Conservation (phyloP, 225 moss, liverwort and hornwort species). For the Sphagnum contortum region DNA sequence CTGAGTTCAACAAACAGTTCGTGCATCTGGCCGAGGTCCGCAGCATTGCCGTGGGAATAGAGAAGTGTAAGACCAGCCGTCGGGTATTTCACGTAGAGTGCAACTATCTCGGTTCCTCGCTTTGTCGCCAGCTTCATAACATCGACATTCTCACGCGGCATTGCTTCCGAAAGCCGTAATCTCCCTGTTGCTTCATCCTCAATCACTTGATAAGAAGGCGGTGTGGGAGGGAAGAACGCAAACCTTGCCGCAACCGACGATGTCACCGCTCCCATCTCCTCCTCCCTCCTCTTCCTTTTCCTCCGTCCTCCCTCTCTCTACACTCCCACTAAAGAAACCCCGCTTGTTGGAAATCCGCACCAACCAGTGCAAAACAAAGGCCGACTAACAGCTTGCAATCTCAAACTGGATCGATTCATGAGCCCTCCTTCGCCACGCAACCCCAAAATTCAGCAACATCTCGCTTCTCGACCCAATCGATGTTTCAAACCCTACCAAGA, state of each 20-base stretch:
- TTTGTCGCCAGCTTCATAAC: constrained; percentile 63
- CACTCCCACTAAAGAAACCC: too few species aligned
- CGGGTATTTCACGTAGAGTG: constrained; percentile 68
- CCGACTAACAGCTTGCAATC: too few species aligned
- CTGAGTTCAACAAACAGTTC: constrained; percentile 99
- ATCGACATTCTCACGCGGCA: constrained; percentile 74
- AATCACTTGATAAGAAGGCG: constrained; percentile 74
- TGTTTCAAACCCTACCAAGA: too few species aligned
- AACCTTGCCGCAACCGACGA: constrained; percentile 98
- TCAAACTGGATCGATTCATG: too few species aligned
- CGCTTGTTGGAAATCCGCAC: too few species aligned
- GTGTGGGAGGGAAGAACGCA: constrained; percentile 98
- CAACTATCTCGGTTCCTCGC: constrained; percentile 65
- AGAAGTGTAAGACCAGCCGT: constrained; percentile 68
- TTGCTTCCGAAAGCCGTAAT: constrained; percentile 62
- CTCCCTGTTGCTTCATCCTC: constrained; percentile 58
- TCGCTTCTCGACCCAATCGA: too few species aligned
- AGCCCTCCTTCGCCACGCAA: too few species aligned
- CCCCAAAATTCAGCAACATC: too few species aligned
- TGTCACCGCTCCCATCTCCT: constrained; percentile 95
- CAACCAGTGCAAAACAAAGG: too few species aligned
- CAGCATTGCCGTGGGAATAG: constrained; percentile 97
- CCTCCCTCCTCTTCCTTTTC: too few species aligned
- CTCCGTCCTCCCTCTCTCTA: too few species aligned
- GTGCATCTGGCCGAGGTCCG: constrained; percentile 98